These are phyloP conservation scores for Hypoxylon rickii DNA, from an alignment of 495 filamentous ascomycete genomes.

Conservation along the genomic window DNA sequence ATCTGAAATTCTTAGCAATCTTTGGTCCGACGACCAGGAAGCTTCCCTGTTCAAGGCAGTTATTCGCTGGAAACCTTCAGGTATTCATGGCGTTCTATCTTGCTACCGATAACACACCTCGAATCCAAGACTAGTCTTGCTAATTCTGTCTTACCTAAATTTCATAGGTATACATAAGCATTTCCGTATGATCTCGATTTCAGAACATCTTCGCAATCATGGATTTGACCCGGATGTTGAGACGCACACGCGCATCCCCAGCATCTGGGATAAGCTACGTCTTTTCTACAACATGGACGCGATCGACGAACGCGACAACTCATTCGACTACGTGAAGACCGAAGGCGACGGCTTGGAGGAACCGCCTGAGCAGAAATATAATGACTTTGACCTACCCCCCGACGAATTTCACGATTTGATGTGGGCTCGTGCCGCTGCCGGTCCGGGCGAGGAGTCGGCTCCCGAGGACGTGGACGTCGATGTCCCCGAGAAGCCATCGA, in stretches of 20 bases:
- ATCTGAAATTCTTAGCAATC: conserved; percentile 60
- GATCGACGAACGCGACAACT: conserved; percentile 82
- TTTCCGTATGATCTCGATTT: conserved; percentile 91
- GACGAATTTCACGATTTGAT: conserved; percentile 78
- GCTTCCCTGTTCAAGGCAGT: conserved; percentile 85
- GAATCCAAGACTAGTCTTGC: no score
- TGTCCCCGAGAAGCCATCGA: conserved; percentile 39
- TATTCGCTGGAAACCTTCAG: conserved; percentile 92
- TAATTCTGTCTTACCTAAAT: no score
- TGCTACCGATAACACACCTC: no score
- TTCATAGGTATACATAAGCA: conserved; percentile 94
- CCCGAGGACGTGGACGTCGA: conserved; percentile 56
- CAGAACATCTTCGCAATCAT: conserved; percentile 82
- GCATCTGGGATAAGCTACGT: conserved; percentile 87
- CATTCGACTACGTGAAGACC: conserved; percentile 64
- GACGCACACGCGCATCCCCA: conserved; percentile 82
- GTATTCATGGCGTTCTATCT: conserved; percentile 59
- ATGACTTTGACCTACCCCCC: conserved; percentile 75
- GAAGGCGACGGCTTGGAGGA: conserved; percentile 54
- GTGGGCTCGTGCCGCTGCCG: conserved; percentile 66
- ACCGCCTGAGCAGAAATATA: conserved; percentile 56
- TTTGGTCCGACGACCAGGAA: conserved; percentile 96
- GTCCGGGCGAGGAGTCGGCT: conserved; percentile 57
- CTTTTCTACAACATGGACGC: conserved; percentile 85
- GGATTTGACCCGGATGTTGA: conserved; percentile 71